Conservation (phyloP, 2,329 filamentous ascomycete genomes). For the Neonectria ditissima region DNA sequence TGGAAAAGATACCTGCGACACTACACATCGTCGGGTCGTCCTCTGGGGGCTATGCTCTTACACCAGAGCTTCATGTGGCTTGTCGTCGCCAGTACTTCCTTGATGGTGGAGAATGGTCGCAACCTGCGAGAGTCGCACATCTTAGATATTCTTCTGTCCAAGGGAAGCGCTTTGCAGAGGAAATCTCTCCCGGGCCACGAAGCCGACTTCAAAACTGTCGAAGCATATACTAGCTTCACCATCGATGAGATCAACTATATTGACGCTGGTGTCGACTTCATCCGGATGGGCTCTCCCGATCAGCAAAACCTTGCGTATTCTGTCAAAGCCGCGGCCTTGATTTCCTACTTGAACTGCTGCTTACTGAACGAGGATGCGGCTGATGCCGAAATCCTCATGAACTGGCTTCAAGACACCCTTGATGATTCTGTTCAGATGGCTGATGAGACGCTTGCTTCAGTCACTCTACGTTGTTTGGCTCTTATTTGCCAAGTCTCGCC, state of each 20-base stretch:
- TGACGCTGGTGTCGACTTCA: conserved; percentile 90
- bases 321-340: conserved; percentile 84
- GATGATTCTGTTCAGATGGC: conserved; percentile 85
- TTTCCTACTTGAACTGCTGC: conserved; percentile 87
- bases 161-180: conserved; percentile 59
- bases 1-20: conserved; percentile 90
- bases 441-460: conserved; percentile 79
- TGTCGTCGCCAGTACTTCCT: conserved; percentile 80
- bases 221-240: conserved; percentile 77
- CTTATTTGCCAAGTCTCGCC: conserved; percentile 82
- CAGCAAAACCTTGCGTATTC: conserved; percentile 89
- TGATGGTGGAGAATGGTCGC: conserved; percentile 74
- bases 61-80: conserved; percentile 91
- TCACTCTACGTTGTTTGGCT: conserved; percentile 84
- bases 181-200: conserved; percentile 55
- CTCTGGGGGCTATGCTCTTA: conserved; percentile 90
- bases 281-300: conserved; percentile 81
- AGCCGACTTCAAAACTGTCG: conserved; percentile 67
- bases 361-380: conserved; percentile 84
- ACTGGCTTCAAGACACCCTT: conserved; percentile 87
- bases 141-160: conserved; percentile 78
- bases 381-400: conserved; percentile 81
- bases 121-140: conserved; percentile 72
- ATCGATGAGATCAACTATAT: conserved; percentile 86
- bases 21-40: conserved; percentile 82